Evolutionary conservation across 768 basidiomycete species (phyloP), one percentile per base, ranked within the genome.

Genomic region (Asterophora parasitica): DNA sequence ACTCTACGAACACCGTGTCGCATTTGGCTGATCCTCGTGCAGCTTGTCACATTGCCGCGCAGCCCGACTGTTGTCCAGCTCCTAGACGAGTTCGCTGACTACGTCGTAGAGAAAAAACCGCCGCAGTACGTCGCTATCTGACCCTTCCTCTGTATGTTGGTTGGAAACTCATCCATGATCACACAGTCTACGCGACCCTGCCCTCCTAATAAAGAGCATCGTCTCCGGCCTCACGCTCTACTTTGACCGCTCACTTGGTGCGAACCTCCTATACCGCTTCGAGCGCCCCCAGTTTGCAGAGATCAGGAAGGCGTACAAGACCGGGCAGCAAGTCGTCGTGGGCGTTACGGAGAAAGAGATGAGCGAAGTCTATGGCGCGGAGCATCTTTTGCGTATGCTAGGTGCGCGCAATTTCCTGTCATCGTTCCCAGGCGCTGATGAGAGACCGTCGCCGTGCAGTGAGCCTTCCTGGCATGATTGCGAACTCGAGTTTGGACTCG

Each of bases 231-330:
- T 98, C 9, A 79, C 83, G 42, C 77, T 88, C 37, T 98, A 99
- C 70, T 99, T 99, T 61, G 92, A 99, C 65, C 87, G 90, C 27
- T 85, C 92, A 0, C 77, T 91, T 1, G 88, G 95, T 4, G 81
- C 86, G 48, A 93, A 90, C 65, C 77, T 99, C 20, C 76, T 98
- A 3, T 99, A 98, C 61, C 85, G 92, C 15, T 93, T 95, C 55
- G 95, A 99, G 65, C 80, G 95, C n/a, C 81, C 82, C 5, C 94
- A 98, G 64, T 97, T 95, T 53, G 83, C 85, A 4, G 82, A 85
- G 40, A 77, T 90, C 17, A 78, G 88, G 36, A 82, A 84, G 58
- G 55, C 68, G 44, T 89, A 83, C 54, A 79, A 83, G 52, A 90
- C 88, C 6, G 88, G 85, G 1, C 82, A 75, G 40, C 76, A 82